Conservation (phyloP, 1,139 yeast species). For the Kodamaea derodonti region DNA sequence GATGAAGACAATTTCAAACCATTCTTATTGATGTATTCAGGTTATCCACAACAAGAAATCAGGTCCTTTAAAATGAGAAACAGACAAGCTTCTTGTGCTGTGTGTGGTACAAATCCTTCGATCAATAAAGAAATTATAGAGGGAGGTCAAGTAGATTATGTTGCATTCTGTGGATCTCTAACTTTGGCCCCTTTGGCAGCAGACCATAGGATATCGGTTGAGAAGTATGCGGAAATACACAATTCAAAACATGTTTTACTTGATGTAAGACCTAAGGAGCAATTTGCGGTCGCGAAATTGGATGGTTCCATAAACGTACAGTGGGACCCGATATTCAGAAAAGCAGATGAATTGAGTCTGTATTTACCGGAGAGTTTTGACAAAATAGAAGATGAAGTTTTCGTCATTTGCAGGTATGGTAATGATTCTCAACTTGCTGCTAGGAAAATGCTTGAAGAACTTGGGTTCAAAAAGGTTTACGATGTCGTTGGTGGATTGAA, state of each 20-base stretch:
- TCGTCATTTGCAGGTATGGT: constrained; percentile 79
- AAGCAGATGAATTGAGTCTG: constrained; percentile 24
- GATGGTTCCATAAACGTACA: constrained; percentile 64
- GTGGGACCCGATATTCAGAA: constrained; percentile 44
- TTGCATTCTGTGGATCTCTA: constrained; percentile 68
- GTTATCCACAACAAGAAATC: constrained; percentile 67
- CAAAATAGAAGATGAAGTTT: constrained; percentile 21
- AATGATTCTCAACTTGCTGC: constrained; percentile 88
- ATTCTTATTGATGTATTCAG: constrained; percentile 66
- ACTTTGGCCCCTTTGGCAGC: constrained; percentile 42
- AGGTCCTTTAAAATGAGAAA: constrained; percentile 79
- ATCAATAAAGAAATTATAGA: constrained; percentile 47
- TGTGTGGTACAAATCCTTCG: constrained; percentile 55
- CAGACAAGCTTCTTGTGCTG: constrained; percentile 54
- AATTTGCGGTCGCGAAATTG: constrained; percentile 63
- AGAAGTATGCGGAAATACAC: constrained; percentile 29
- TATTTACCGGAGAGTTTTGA: constrained; percentile 19
- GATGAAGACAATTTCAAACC: constrained; percentile 55
- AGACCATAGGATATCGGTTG: constrained; percentile 45
- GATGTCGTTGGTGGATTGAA: constrained; percentile 80
- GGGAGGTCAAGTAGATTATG: constrained; percentile 53
- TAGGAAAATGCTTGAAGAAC: constrained; percentile 44
- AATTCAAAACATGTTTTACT: constrained; percentile 30
- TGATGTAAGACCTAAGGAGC: constrained; percentile 83
- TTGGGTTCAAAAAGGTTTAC: constrained; percentile 47